Evolutionary conservation across 805 yeast species (phyloP).

Genomic region (Metschnikowia bowlesiae): DNA sequence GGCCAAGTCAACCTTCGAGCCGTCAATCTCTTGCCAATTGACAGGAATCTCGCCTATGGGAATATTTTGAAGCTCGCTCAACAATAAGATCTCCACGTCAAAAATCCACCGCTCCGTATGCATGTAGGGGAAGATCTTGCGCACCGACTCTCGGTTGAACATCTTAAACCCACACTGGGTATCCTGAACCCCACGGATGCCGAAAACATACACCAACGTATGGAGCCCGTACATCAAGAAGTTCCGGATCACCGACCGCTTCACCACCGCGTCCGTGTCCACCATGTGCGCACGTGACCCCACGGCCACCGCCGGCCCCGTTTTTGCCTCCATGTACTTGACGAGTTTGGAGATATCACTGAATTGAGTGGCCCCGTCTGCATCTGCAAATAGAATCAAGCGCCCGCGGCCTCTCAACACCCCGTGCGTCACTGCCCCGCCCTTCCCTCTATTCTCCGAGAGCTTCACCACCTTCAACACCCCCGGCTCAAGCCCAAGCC

Average conservation of each 20-base stretch:
- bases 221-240: slow-evolving; percentile 92
- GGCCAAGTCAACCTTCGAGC: slow-evolving; percentile 90
- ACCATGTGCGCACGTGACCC: slow-evolving; percentile 98
- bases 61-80: slow-evolving; percentile 69
- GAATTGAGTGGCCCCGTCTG: slow-evolving; percentile 93
- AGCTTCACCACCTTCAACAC: slow-evolving; percentile 68
- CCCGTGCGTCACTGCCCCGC: slow-evolving; percentile 95
- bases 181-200: slow-evolving; percentile 80
- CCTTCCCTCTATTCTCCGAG: slow-evolving; percentile 78
- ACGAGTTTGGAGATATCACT: slow-evolving; percentile 57
- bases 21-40: slow-evolving; percentile 96
- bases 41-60: slow-evolving; percentile 75
- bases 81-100: slow-evolving; percentile 85
- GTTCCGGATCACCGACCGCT: slow-evolving; percentile 82
- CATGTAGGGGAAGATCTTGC: slow-evolving; percentile 74
- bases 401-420: slow-evolving; percentile 69
- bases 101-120: slow-evolving; percentile 98
- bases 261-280: slow-evolving; percentile 92
- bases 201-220: slow-evolving; percentile 79
- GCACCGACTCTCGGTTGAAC: slow-evolving; percentile 68
- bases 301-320: slow-evolving; percentile 60
- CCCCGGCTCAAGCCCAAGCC: slow-evolving; percentile 49
- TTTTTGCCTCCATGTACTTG: slow-evolving; percentile 30
- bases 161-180: slow-evolving; percentile 98
- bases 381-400: slow-evolving; percentile 86